Evolutionary conservation across 352 stramenopile species (phyloP), one percentile per base, ranked within the genome.

Genomic region (Phytophthora foliorum): DNA sequence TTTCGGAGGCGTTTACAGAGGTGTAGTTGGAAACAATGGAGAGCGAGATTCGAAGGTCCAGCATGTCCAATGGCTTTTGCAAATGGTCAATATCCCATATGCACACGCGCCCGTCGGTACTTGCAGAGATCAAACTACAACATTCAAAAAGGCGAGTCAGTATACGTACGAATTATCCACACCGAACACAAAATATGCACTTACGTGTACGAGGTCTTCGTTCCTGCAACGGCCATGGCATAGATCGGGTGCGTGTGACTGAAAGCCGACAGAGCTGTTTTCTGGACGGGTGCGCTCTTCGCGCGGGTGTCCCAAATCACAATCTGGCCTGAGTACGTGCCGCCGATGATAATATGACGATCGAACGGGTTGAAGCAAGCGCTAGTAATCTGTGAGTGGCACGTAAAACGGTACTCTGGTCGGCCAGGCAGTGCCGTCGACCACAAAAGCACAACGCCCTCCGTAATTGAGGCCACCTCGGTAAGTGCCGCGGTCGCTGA

Each of bases 221-320:
- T 90, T 29, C 90, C 90, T 14, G 93, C 81, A 53, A 97, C 75
- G 36, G 78, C 70, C 84, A 97, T 95, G 3, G 87, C 79, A 65
- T 96, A 97, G 57, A 97, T 94, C 21, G 90, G 90, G 52, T 97
- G 90, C 25, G 88, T 96, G 63, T 97, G 90, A 56, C 86, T 92
- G 31, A 82, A 86, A 14, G 86, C 79, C 29, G 88, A 94, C 22
- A 96, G 67, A 49, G 83, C 88, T 4, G 88, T 97, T 63, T 95
- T 95, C 44, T 95, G 86, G 52, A 97, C 89, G 0, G 90, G 90
- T 13, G 85, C 80, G 13, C 69, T 78, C 72, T 95, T 96, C 4
- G 90, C 89, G 34, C 90, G 84, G 0, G 88, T 93, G 42, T 97
- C 90, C 90, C 90, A 97, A 27, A 95, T 72, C 39, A 96, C 90